A percentile compares a stretch with the other conserved stretches of the same genome.
phyloP scores from a whole-genome alignment of 2,329 filamentous ascomycete species.

The Xylaria multiplex region DNA sequence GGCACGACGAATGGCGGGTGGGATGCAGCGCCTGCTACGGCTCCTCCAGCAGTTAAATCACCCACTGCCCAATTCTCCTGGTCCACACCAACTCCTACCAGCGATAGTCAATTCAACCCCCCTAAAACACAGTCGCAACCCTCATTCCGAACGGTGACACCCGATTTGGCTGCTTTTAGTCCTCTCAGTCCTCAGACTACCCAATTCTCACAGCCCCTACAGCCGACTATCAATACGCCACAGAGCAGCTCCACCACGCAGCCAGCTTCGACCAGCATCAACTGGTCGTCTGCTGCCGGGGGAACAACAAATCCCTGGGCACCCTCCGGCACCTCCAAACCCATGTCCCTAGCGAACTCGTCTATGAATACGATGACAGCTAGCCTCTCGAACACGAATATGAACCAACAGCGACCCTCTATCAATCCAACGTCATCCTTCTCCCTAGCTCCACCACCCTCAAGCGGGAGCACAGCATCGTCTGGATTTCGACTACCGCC shows the following conservation, averaged over 20 bases:
- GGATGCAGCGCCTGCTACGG: slow-evolving; percentile 55
- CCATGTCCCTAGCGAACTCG: slow-evolving; percentile 48
- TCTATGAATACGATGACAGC: slow-evolving; percentile 53
- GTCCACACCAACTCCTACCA: slow-evolving; percentile 66
- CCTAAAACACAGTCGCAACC: slow-evolving; percentile 53
- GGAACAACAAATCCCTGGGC: slow-evolving; percentile 61
- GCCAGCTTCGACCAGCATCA: slow-evolving; percentile 54
- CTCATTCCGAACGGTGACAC: slow-evolving; percentile 66
- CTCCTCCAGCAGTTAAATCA: slow-evolving; percentile 51
- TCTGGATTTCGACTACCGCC: slow-evolving; percentile 61
- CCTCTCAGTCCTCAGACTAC: slow-evolving; percentile 67
- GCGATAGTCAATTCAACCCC: slow-evolving; percentile 48
- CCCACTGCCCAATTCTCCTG: slow-evolving; percentile 64
- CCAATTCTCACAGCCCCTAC: slow-evolving; percentile 71
- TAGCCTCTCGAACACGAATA: slow-evolving; percentile 60
- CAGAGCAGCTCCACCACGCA: slow-evolving; percentile 40
- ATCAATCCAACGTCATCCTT: slow-evolving; percentile 60
- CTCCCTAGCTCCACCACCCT: slow-evolving; percentile 66
- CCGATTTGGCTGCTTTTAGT: slow-evolving; percentile 66
- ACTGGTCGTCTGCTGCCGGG: slow-evolving; percentile 52
- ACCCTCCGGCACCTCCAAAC: slow-evolving; percentile 49
- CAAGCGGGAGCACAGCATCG: slow-evolving; percentile 44
- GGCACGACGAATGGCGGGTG: slow-evolving; percentile 61
- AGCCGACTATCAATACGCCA: slow-evolving; percentile 51
- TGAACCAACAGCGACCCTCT: slow-evolving; percentile 56